Base-by-base conservation (phyloP, 176 grass and related monocot species). In the Neostapfia colusana region DNA sequence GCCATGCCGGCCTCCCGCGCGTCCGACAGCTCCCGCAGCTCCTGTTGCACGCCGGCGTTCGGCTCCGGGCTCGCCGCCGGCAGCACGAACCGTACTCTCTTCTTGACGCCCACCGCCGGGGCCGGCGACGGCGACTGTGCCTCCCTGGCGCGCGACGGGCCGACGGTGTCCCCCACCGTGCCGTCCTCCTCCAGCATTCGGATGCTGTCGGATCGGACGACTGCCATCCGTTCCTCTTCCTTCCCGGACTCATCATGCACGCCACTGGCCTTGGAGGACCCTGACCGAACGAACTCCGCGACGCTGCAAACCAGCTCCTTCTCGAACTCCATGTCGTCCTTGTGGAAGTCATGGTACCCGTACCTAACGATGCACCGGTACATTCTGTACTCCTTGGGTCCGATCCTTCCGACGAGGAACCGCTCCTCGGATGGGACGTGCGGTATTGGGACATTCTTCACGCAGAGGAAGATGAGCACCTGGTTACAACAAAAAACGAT, bases 341-440 rank as follows among this genome's bases (percentile, higher is more conserved):
- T 95, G 82, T 86, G 95, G 73, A 92, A 86, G 67, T 99, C 95
- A 34, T 87, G 91, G 80, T 99, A 99, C 6, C 95, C 91, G 6
- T 99, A 99, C 40, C 89, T 78, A 67, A 99, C 91, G 20, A 95
- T 90, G 83, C 95, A 99, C 60, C 95, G 85, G 76, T 99, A 99
- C 23, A 99, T 76, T 21, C 91, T 67, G 80, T 92, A 90, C 69
- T 99, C 73, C 58, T 95, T 99, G 5, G 95, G 91, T 6, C 95
- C 95, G 3, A 99, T 93, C 74, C 95, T 77, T 38, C 95, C 95
- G 7, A 99, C 89, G 0, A 99, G 89, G 82, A 92, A 99, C 61
- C 87, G 65, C 70, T 95, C 89, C 21, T 95, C 87, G 2, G 85
- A 89, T 6, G 69, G 85, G 26, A 99, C 91, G 35, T 77, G 86